Conservation (phyloP, 1,284 basidiomycete species). For the Crepidotus sp. region DNA sequence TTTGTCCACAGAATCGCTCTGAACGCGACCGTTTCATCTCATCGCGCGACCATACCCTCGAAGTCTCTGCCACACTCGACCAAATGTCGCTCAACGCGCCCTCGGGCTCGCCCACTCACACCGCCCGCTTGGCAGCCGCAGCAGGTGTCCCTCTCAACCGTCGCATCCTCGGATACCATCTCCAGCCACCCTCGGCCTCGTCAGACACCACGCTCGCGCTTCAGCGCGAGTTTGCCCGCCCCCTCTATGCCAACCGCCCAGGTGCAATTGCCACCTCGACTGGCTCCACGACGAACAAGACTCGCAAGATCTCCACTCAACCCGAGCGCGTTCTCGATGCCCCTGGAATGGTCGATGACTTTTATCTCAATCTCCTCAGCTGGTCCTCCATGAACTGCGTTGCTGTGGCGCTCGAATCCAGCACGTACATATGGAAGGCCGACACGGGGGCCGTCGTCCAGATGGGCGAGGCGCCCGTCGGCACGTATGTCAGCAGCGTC, state of each 20-base stretch:
- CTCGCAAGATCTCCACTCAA: slow-evolving; percentile 72
- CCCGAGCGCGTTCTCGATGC: slow-evolving; percentile 93
- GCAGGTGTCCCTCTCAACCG: slow-evolving; percentile 65
- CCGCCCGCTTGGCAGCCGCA: slow-evolving; percentile 64
- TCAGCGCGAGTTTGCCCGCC: slow-evolving; percentile 64
- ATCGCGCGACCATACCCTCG: slow-evolving; percentile 22
- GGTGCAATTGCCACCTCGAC: slow-evolving; percentile 53
- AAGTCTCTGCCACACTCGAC: slow-evolving; percentile 57
- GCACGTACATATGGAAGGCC: slow-evolving; percentile 90
- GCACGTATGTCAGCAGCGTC: slow-evolving; percentile 68
- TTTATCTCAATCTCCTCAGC: slow-evolving; percentile 90
- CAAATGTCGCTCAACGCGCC: slow-evolving; percentile 52
- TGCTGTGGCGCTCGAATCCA: slow-evolving; percentile 78
- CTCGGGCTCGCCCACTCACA: slow-evolving; percentile 63
- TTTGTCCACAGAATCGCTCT: slow-evolving; percentile 25
- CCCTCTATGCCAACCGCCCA: slow-evolving; percentile 60
- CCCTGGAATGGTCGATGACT: slow-evolving; percentile 92
- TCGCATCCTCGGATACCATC: slow-evolving; percentile 71
- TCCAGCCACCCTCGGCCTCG: slow-evolving; percentile 61
- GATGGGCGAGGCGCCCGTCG: slow-evolving; percentile 69
- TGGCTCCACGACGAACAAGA: slow-evolving; percentile 53
- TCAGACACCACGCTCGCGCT: slow-evolving; percentile 61
- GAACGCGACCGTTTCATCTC: slow-evolving; percentile 70
- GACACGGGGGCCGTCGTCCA: slow-evolving; percentile 78
- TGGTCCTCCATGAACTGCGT: slow-evolving; percentile 87